Base-by-base conservation (phyloP, 2,329 filamentous ascomycete genomes). In the Fusarium sarcochroum region DNA sequence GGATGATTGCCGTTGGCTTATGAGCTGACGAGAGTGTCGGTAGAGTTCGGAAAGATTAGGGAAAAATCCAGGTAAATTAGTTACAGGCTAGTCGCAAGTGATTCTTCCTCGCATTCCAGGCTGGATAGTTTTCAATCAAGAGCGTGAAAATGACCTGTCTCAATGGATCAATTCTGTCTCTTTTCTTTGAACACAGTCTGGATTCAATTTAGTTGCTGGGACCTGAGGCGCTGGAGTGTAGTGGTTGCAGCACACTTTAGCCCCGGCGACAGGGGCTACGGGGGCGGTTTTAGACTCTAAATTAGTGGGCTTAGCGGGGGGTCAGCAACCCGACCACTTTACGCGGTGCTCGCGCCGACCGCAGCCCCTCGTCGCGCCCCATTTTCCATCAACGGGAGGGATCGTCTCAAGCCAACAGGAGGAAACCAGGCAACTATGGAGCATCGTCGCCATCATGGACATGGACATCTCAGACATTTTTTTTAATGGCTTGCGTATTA, bases 341-440 rank as follows among this genome's bases (percentile, higher is more conserved):
- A 75, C 73, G 73, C 73, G 73, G 69, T 74, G 49, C 50, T 70
- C 72, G 64, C 60, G 64, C 67, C 46, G 64, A 62, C 63, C 34
- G 47, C 21, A 71, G 72, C 72, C 71, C 72, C 72, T 74, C 72
- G 59, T 69, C 70, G 72, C 69, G 72, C 62, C 69, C 70, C 70
- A 70, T 58, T 72, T 72, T 71, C 71, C 62, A 64, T 67, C 62
- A 63, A 63, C 66, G 58, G 66, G 63, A 70, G 57, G 56, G 60
- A 73, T 73, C 65, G 65, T 66, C 68, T 60, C 41, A 54, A 58
- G 60, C 68, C 62, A 63, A 68, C 63, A 69, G 61, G 66, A 56
- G 50, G 38, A 66, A 71, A 68, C 73, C 69, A 78, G 77, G 75
- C 77, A 78, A 75, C 77, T 75, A 73, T 70, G 69, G 71, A 54